phyloP scores from a whole-genome alignment of 1,284 basidiomycete genomes.

The Cryptococcus sp. region DNA sequence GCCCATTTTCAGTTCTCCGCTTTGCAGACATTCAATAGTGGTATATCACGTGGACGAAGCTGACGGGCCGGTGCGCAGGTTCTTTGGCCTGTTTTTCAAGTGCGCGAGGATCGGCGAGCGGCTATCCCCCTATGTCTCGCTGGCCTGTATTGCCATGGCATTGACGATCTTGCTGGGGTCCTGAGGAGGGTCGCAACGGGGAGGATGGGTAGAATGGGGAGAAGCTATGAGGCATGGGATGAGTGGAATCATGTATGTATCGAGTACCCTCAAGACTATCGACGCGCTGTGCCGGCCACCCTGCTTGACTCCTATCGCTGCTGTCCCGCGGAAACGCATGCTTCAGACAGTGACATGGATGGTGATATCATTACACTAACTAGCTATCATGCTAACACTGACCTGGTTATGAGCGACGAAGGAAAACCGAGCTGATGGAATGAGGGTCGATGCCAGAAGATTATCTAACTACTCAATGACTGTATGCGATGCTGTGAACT shows the following conservation, averaged over 20 bases:
- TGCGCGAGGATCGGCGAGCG: slow-evolving; percentile 85
- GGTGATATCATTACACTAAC: no score
- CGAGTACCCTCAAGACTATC: background rate
- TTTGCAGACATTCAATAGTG: background rate
- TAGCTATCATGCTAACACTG: no score
- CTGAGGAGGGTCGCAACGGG: slow-evolving; percentile 6
- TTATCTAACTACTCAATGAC: no score
- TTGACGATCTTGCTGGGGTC: slow-evolving; percentile 58
- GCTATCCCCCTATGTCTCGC: slow-evolving; percentile 74
- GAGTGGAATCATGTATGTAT: background rate
- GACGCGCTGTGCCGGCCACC: no score
- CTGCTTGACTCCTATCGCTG: no score
- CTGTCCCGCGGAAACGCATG: no score
- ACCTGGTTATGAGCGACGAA: no score
- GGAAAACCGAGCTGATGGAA: no score
- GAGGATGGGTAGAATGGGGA: background rate
- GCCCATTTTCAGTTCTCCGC: background rate
- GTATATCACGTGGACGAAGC: background rate
- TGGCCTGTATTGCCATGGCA: slow-evolving; percentile 79
- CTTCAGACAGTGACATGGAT: no score
- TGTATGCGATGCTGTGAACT: no score
- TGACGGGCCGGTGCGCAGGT: slow-evolving; percentile 53
- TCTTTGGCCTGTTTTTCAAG: slow-evolving; percentile 89
- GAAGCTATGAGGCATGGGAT: background rate
- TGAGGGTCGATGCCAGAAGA: no score